Percentiles rank a stretch among this genome's conserved stretches.
phyloP scores from a whole-genome alignment of 352 stramenopile species.

The Pythium aquatile region DNA sequence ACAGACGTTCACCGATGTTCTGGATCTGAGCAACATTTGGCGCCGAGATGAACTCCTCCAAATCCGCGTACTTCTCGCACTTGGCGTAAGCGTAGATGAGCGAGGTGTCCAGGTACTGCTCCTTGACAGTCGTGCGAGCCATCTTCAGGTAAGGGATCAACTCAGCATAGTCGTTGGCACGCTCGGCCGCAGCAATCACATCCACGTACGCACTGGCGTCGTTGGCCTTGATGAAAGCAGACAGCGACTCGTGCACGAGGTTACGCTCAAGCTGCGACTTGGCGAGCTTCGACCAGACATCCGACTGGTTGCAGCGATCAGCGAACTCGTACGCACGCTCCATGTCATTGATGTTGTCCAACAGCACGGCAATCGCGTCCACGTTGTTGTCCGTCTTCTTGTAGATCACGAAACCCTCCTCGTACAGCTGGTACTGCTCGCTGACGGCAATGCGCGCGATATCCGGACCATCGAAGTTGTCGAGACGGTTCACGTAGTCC shows the following conservation, averaged over 20 bases:
- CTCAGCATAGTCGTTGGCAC: slow-evolving; percentile 95
- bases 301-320: slow-evolving; percentile 97
- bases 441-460: slow-evolving; percentile 99
- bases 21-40: slow-evolving; percentile 99
- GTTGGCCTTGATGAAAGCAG: slow-evolving; percentile 99
- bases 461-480: slow-evolving; percentile 99
- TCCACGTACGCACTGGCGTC: slow-evolving; percentile 97
- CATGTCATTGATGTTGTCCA: slow-evolving; percentile 97
- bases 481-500: slow-evolving; percentile 99
- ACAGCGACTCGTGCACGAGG: slow-evolving; percentile 96
- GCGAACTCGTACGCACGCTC: slow-evolving; percentile 99
- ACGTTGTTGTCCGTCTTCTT: slow-evolving; percentile 99
- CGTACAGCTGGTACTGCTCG: slow-evolving; percentile 98
- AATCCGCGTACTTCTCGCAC: slow-evolving; percentile 97
- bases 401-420: slow-evolving; percentile 99
- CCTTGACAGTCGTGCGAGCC: slow-evolving; percentile 98
- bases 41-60: slow-evolving; percentile 99
- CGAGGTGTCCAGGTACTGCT: slow-evolving; percentile 99
- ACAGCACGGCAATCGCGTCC: slow-evolving; percentile 89
- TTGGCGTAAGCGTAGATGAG: slow-evolving; percentile 99
- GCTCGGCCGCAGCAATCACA: slow-evolving; percentile 97
- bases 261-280: slow-evolving; percentile 98
- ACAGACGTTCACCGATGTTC: slow-evolving; percentile 97
- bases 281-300: slow-evolving; percentile 99
- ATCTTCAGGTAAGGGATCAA: slow-evolving; percentile 99